Conservation (phyloP, 352 stramenopile species). For the Saprolegnia parasitica region DNA sequence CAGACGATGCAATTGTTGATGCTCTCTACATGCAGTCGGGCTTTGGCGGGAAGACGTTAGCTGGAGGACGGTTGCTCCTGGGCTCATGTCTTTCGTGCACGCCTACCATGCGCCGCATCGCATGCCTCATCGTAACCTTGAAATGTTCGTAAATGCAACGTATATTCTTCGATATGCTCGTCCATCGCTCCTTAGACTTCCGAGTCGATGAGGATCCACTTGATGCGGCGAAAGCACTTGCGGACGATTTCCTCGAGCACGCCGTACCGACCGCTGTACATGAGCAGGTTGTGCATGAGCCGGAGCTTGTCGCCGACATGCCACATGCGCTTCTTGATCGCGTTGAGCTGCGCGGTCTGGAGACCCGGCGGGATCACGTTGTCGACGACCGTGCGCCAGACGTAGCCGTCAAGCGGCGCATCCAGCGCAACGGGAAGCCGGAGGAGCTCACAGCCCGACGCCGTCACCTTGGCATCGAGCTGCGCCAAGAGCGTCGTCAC, state of each 20-base stretch:
- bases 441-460: slow-evolving; percentile 56
- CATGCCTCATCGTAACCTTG: too few relatives aligned
- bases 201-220: slow-evolving; percentile 89
- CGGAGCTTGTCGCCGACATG: slow-evolving; percentile 80
- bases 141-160: not conserved
- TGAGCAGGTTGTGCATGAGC: slow-evolving; percentile 87
- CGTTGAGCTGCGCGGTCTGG: slow-evolving; percentile 75
- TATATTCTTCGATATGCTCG: too few relatives aligned
- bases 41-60: too few relatives aligned
- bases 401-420: slow-evolving; percentile 76
- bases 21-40: too few relatives aligned
- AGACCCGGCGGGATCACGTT: slow-evolving; percentile 77
- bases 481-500: slow-evolving; percentile 53
- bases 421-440: slow-evolving; percentile 61
- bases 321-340: slow-evolving; percentile 86
- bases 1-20: too few relatives aligned
- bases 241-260: slow-evolving; percentile 85
- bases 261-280: slow-evolving; percentile 80
- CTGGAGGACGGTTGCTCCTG: too few relatives aligned
- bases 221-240: slow-evolving; percentile 89
- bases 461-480: slow-evolving; percentile 73
- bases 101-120: too few relatives aligned
- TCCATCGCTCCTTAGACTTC: slow-evolving; percentile 53
- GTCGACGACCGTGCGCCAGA: slow-evolving; percentile 84
- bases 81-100: too few relatives aligned